Base-by-base conservation (phyloP, 495 filamentous ascomycete genomes). In the Antarctomyces pellizariae region DNA sequence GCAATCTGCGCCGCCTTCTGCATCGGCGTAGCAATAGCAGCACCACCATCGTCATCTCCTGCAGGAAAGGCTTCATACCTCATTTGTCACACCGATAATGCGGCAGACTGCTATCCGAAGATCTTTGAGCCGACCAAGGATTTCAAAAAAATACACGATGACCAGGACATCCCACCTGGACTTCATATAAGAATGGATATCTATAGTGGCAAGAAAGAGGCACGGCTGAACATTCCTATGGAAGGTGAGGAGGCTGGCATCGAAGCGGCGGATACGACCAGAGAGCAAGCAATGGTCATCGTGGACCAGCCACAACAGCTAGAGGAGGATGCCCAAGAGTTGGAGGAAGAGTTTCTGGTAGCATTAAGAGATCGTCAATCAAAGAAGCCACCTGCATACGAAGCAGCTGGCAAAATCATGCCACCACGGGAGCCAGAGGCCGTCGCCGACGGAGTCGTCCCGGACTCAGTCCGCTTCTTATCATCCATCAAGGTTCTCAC, bases 101-200 rank as follows among this genome's bases (percentile, higher is more conserved):
- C 56, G 1, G 47, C 53, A 16, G 63, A 65, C 17, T 75, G 71
- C 40, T 74, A 75, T 36, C 68, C 71, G 12, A 55, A 53, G 29
- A 32, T 65, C 20, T 75, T 75, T 33, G 50, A 57, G 14, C 47
- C 71, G 1, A 75, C 65, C 0, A 36, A 62, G 24, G 50, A 68
- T 20, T 75, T 74, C 38, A 64, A 72, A 33, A 35, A 50, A 12
- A 52, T 75, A 18, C 57, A 52, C 24, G 54, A 60, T 17, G 71
- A 71, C 40, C 71, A 75, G 38, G 59, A 67, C 15, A 39, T 75
- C 4, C 69, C 71, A 0, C 41, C 48, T 0, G 69, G 69, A 5
- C 50, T 75, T 0, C 70, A 75, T 38, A 52, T 71, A 16, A 60
- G 67, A 15, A 44, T 75, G 23, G 59, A 75, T 38, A 43, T 75